Percentiles rank a stretch among this genome's conserved stretches.
These are phyloP conservation scores for Metarhizium brunneum DNA, from an alignment of 2,329 filamentous ascomycete genomes.

Conservation along the genomic window DNA sequence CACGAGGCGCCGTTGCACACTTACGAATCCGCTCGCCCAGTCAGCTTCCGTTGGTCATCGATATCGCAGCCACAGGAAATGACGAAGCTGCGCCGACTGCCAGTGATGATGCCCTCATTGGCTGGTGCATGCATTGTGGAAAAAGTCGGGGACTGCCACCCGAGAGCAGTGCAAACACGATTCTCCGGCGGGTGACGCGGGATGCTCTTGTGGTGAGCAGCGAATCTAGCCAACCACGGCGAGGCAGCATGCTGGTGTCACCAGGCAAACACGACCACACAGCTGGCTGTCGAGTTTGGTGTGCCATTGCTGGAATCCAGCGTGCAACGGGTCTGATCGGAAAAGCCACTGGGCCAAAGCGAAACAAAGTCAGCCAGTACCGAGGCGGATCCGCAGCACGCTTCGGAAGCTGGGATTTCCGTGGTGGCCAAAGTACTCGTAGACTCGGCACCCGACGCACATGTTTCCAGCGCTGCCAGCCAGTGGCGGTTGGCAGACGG, in stretches of 20 bases:
- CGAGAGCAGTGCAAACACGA: background rate
- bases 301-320: background rate
- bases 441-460: background rate
- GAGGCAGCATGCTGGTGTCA: background rate
- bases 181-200: background rate
- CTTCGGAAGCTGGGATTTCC: background rate
- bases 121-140: background rate
- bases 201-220: background rate
- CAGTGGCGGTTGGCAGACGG: too few species aligned
- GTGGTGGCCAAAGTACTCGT: too few species aligned
- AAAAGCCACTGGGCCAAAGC: background rate
- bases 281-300: background rate
- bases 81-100: background rate
- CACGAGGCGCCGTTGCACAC: background rate
- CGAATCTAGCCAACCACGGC: background rate
- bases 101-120: background rate
- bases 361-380: background rate
- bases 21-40: background rate
- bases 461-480: too few species aligned
- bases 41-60: background rate
- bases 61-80: slow-evolving; percentile 1
- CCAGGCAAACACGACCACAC: background rate
- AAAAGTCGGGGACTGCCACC: slow-evolving; percentile 1
- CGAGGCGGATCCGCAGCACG: slow-evolving; percentile 4
- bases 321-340: background rate